A percentile compares a stretch with the other conserved stretches of the same genome.
These are phyloP conservation scores for Aspergillus piperis DNA, from an alignment of 2,329 filamentous ascomycete genomes.

Conservation along the genomic window DNA sequence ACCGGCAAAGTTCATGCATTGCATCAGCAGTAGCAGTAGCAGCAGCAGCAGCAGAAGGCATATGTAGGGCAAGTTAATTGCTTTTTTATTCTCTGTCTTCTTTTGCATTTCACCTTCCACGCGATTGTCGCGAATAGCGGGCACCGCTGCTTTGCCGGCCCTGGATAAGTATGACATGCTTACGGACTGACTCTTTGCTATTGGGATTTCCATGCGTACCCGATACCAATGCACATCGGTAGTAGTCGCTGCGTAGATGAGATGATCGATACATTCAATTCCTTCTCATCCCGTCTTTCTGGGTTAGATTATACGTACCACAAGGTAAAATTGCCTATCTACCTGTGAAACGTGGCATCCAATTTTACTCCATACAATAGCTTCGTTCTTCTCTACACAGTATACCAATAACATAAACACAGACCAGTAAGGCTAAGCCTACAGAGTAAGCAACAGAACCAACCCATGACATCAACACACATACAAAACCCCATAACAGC, in stretches of 20 bases:
- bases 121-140: conserved; percentile 12
- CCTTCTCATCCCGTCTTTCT: too few species aligned
- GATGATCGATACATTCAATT: neutral
- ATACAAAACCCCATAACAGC: neutral
- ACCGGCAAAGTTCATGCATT: conserved; percentile 9
- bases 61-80: conserved; percentile 6
- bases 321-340: neutral
- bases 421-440: too few species aligned
- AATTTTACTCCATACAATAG: neutral
- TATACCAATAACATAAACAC: too few species aligned
- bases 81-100: neutral
- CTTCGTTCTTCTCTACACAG: neutral
- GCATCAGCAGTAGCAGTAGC: neutral
- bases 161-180: neutral
- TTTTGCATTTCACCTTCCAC: neutral
- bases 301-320: neutral
- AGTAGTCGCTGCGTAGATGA: neutral
- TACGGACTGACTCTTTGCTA: neutral
- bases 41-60: neutral
- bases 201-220: neutral
- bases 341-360: conserved; percentile 2
- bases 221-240: neutral
- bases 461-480: conserved; percentile 1
- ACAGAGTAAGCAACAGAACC: too few species aligned
- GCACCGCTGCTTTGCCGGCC: neutral